Base-by-base conservation (phyloP, 345 rosid species). In the Gossypium mustelinum region DNA sequence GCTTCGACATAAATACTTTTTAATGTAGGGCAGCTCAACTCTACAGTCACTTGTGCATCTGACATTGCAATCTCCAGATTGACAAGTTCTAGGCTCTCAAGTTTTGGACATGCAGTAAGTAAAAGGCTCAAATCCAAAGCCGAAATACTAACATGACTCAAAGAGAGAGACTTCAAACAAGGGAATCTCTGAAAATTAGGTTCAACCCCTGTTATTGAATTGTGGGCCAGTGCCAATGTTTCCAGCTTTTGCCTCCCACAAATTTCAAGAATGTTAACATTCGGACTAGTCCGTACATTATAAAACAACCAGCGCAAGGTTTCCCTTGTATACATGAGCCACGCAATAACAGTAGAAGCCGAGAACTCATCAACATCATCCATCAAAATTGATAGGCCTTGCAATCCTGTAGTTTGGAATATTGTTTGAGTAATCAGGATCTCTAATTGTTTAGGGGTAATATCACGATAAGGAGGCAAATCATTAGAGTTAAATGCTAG, bases 171-270 rank as follows among this genome's bases (percentile, higher is more conserved):
- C 71, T 81, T 94, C 87, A 94, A 79, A 75, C 97, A 87, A 81
- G 92, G 85, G 62, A 90, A 94, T 41, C 90, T 84, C 87, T 86
- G 94, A 73, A 89, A 89, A 65, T 68, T 85, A 17, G 95, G 97
- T 63, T 90, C 94, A 41, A 92, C 89, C 2, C 89, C 91, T 0
- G 86, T 83, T 57, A 92, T 82, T 1, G 87, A 84, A 78, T 81
- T 88, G 76, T 82, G 85, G 17, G 92, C 89, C 79, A 94, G 71
- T 18, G 67, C 79, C 78, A 92, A 77, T 41, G 72, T 57, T 75
- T 94, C 94, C 17, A 94, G 84, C 87, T 90, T 92, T 76, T 90
- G 93, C 79, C 90, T 84, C 72, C 94, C 93, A 60, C 98, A 93
- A 48, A 85, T 87, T 44, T 95, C 96, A 25, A 92, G 92, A 78